Evolutionary conservation across 202 grass and related monocot species (phyloP), one percentile per base, ranked within the genome.

Genomic region (Zizania palustris): DNA sequence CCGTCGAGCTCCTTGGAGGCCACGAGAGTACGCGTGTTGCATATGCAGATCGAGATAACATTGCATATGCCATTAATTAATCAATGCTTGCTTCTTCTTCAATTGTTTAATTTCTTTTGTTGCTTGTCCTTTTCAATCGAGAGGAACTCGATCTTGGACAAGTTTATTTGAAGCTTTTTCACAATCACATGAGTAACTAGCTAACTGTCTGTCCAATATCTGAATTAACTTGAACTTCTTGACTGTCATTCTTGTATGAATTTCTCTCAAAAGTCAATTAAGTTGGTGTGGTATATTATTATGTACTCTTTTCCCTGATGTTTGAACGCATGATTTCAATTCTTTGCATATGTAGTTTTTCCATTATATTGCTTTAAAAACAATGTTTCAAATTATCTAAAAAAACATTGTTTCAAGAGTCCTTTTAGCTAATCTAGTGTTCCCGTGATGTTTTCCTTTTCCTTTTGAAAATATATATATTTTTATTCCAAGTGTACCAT

Each of bases 1-100:
- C 95, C 6, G 95, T 98, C 1, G 87, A 98, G 70, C 95, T 98
- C 45, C 91, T 98, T n/a, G 91, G 95, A 4, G 95, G 95, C 12
- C 95, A 98, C 83, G 95, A 98, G 73, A 98, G 95, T 98, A 92
- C 55, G 89, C 80, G 71, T 49, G 16, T 74, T 70, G 44, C 28
- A 70, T 38, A 11, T 51, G 1, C 11, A 57, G 5, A n/a, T n/a
- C n/a, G n/a, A 3, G 3, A 58, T 61, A 18, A 15, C 11, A 37
- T 13, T 28, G 7, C 12, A 12, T 67, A 12, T 67, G 64, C 3
- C 48, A 36, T 58, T 36, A 2, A 18, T 20, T 2, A 42, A 20
- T 55, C 19, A 54, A 9, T 54, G 16, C 0, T 19, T 11, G 21
- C 12, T 63, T 20, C 13, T 64, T 63, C 4, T 9, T 59, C 40